Evolutionary conservation across 208 protist species (phyloP).

Genomic region (Trypanosomatidae sp.): DNA sequence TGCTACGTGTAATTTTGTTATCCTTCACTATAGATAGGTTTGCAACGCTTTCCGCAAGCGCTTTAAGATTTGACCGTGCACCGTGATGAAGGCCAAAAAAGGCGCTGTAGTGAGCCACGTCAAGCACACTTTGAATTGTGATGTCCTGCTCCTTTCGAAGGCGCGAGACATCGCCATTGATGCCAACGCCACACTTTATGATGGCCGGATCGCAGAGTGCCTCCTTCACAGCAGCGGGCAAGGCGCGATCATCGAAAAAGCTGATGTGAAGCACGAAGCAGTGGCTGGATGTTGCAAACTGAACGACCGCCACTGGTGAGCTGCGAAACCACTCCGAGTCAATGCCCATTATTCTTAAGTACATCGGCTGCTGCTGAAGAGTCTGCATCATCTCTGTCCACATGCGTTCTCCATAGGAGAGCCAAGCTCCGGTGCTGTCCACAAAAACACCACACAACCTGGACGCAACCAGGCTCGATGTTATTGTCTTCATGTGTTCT

Average conservation of each 20-base stretch:
- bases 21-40: constrained; percentile 37
- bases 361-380: constrained; percentile 17
- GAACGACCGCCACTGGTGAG: constrained; percentile 44
- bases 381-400: constrained; percentile 46
- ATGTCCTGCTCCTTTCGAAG: constrained; percentile 36
- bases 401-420: constrained; percentile 18
- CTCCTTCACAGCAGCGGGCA: constrained; percentile 29
- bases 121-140: constrained; percentile 28
- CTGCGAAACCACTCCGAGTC: constrained; percentile 63
- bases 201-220: constrained; percentile 30
- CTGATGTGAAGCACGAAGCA: constrained; percentile 69
- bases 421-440: constrained; percentile 27
- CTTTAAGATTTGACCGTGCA: constrained; percentile 29
- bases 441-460: constrained; percentile 33
- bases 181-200: constrained; percentile 57
- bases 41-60: constrained; percentile 23
- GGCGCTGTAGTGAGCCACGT: constrained; percentile 39
- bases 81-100: constrained; percentile 19
- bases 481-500: constrained; percentile 14
- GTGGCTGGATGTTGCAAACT: constrained; percentile 52
- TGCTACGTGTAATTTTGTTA: constrained; percentile 40
- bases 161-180: constrained; percentile 37
- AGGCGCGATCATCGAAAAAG: constrained; percentile 32
- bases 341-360: constrained; percentile 40
- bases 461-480: constrained; percentile 14